phyloP scores from a whole-genome alignment of 2,329 filamentous ascomycete species.

The Paraphoma sp. region DNA sequence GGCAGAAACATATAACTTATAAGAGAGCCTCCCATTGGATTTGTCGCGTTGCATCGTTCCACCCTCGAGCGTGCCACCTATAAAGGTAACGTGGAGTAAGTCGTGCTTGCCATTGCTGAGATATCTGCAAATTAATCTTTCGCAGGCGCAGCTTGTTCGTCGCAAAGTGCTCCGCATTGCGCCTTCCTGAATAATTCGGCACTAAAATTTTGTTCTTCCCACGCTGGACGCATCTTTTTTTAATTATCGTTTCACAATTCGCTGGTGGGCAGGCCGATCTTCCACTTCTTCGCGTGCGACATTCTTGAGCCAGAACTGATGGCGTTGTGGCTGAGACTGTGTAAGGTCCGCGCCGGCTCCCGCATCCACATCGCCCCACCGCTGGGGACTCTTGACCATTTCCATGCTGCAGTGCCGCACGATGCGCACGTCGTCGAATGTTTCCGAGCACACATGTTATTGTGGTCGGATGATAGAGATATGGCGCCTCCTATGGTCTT shows the following conservation, averaged over 20 bases:
- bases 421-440: background rate
- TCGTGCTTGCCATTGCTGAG: background rate
- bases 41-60: no score
- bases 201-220: no score
- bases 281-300: background rate
- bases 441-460: background rate
- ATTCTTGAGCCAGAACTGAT: background rate
- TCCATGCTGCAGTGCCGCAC: background rate
- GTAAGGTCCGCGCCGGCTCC: slow-evolving; percentile 2
- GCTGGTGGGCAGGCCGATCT: background rate
- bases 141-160: background rate
- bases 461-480: background rate
- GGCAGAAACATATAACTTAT: no score
- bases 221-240: no score
- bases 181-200: no score
- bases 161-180: no score
- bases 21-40: no score
- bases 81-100: background rate
- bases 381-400: background rate
- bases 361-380: background rate
- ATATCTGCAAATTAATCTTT: background rate
- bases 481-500: background rate
- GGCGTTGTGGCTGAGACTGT: slow-evolving; percentile 7
- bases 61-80: background rate
- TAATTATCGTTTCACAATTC: background rate